A percentile compares a stretch with the other conserved stretches of the same genome.
phyloP scores from a whole-genome alignment of 2,329 filamentous ascomycete species.

The Neofusicoccum sp. region DNA sequence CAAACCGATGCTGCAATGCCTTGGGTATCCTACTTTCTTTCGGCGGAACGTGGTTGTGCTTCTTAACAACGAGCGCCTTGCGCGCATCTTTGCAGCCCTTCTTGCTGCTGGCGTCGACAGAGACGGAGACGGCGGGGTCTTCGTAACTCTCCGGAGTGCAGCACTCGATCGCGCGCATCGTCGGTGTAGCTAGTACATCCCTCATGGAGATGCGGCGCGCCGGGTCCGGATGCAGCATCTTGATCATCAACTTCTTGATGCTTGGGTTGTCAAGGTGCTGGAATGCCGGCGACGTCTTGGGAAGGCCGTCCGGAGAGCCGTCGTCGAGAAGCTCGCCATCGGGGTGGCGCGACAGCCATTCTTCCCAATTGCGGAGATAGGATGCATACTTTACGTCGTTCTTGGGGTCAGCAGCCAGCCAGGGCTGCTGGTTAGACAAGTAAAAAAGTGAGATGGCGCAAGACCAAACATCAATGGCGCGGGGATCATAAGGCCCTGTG shows the following conservation, averaged over 20 bases:
- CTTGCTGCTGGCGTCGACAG: conserved; percentile 61
- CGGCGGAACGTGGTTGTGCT: conserved; percentile 50
- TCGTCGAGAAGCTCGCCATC: conserved; percentile 57
- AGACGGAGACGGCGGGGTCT: conserved; percentile 55
- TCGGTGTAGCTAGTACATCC: conserved; percentile 70
- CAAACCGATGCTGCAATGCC: conserved; percentile 41
- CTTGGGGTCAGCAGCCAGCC: conserved; percentile 66
- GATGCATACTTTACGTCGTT: conserved; percentile 61
- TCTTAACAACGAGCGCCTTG: conserved; percentile 43
- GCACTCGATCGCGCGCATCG: conserved; percentile 75
- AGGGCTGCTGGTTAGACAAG: conserved; percentile 76
- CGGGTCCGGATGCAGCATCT: conserved; percentile 83
- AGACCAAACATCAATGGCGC: conserved; percentile 83
- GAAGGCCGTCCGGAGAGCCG: conserved; percentile 55
- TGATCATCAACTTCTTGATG: conserved; percentile 70
- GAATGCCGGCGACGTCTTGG: conserved; percentile 67
- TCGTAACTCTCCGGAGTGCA: conserved; percentile 74
- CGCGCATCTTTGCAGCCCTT: conserved; percentile 35
- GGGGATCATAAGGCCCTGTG: conserved; percentile 67
- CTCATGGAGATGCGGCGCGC: conserved; percentile 68
- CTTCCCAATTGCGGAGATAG: conserved; percentile 68
- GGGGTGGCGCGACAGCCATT: conserved; percentile 63
- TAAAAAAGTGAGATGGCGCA: conserved; percentile 83
- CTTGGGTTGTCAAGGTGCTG: conserved; percentile 65
- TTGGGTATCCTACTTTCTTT: conserved; percentile 41